A percentile compares a stretch with the other conserved stretches of the same genome.
Conservation (phyloP, 1,139 yeast species). For the Arxiozyma slooffiae region DNA sequence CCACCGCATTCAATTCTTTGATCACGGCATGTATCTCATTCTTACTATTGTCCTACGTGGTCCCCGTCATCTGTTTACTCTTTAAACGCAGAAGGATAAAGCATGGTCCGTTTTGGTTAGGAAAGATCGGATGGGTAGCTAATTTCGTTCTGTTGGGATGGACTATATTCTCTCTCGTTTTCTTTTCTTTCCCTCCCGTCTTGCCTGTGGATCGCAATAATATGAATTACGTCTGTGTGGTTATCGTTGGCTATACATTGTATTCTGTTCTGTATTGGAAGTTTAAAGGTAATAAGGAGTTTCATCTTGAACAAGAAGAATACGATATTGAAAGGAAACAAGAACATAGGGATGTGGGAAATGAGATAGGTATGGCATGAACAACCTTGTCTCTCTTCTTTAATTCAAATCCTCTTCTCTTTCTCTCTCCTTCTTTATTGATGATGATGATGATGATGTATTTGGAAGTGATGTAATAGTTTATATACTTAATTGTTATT, state of each 20-base stretch:
- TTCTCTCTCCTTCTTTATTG: too few relatives aligned
- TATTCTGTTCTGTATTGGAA: conserved; percentile 51
- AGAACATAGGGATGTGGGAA: too few relatives aligned
- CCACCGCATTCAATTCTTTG: conserved; percentile 47
- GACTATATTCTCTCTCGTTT: conserved; percentile 51
- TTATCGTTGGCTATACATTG: conserved; percentile 45
- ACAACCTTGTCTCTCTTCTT: too few relatives aligned
- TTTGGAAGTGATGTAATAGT: too few relatives aligned
- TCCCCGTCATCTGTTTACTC: conserved; percentile 45
- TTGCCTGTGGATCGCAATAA: conserved; percentile 53
- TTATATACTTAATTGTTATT: too few relatives aligned
- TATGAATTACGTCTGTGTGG: conserved; percentile 68
- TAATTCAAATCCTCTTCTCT: too few relatives aligned
- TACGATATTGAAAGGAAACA: neutral
- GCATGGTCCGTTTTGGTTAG: conserved; percentile 67
- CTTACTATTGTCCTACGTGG: conserved; percentile 40
- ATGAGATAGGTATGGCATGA: too few relatives aligned
- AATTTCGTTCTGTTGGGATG: conserved; percentile 48
- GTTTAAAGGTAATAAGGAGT: conserved; percentile 34
- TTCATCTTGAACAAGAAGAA: conserved; percentile 20
- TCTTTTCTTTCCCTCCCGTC: conserved; percentile 57
- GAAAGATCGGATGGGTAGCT: conserved; percentile 47
- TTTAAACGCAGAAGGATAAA: conserved; percentile 49
- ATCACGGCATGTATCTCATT: conserved; percentile 49
- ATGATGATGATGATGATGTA: too few relatives aligned